Evolutionary conservation across 495 filamentous ascomycete species (phyloP), one percentile per base, ranked within the genome.

Genomic region (Aspergillus incahuasiensis): DNA sequence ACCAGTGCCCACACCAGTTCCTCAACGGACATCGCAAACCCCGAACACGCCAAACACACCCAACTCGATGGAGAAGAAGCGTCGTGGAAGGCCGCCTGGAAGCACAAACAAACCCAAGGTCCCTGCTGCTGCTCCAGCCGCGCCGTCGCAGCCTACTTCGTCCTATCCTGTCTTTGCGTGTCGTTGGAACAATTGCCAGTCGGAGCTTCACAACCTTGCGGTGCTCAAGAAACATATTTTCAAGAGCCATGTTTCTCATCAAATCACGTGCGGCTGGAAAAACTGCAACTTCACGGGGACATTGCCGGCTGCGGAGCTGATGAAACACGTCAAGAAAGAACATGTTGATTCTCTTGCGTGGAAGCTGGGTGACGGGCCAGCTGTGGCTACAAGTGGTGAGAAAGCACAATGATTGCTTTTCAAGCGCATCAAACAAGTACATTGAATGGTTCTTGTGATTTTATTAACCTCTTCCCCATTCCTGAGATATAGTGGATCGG

Each of bases 181-280:
- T 64, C 60, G 71, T 32, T 91, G 88, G 88, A 63, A 76, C 35
- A 66, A 70, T 7, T 95, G 90, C 62, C 74, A 75, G 5, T 82
- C 85, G 0, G 79, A 90, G 63, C 73, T 94, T 3, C 89, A 92
- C 58, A 92, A 91, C 63, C 64, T 90, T 30, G 79, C 85, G 2
- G 84, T 84, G 0, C 74, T 94, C 19, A 81, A 82, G 52, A 81
- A 79, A 50, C 90, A 95, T 64, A 63, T 92, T 19, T 60, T 75
- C 28, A 79, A 84, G 51, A 69, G 84, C 5, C 88, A 77, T 39
- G 62, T 73, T 4, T 64, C 65, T 1, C 56, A 68, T 34, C 62
- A 44, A 57, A 66, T 63, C 38, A 56, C 28, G 13, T 78, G 75
- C 47, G 56, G 42, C 19, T 78, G 75, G 75, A 49, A 62, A 19